Base-by-base conservation (phyloP, 805 yeast genomes). In the Priceomyces carsonii region DNA sequence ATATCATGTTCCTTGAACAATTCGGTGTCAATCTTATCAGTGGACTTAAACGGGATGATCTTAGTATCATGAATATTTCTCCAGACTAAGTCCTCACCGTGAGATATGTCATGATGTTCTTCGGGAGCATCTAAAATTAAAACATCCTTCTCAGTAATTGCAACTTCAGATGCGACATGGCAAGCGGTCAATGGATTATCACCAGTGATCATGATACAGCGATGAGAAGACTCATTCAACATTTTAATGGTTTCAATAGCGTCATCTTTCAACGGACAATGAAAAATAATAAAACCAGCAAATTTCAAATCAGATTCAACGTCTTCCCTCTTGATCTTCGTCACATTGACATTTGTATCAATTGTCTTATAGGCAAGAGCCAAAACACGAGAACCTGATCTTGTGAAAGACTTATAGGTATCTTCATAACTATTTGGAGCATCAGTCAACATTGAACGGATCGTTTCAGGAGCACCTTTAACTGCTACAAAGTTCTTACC, bases 381-480 rank as follows among this genome's bases (percentile, higher is more conserved):
- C 52, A 93, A 73, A 29, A 93, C 99, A 69, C 99, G 88, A 33
- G 95, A 86, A 50, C 99, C 99, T 30, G 95, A 73, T 66, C 96
- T 85, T 13, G 98, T 93, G 57, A 85, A 93, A 8, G 88, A 80
- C 62, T 90, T 90, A 66, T 79, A 93, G 29, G 82, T 78, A 16
- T 79, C 85, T 58, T 91, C 97, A 56, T 91, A 93, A 48, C 79
- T 72, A 19, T 66, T 76, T 14, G 98, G 97, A 38, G 85, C 79
- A 29, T 68, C 69, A 28, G 60, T 50, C 43, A 93, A 65, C 86
- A 93, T 87, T 39, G 70, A 73, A 57, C 82, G 80, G 50, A 93
- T 80, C 13, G 97, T 93, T 66, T 93, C 99, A 4, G 99, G 99
- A 1, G 99, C 99, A 73, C 99, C 99, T 66, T 93, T 93, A 28